A percentile compares a stretch with the other conserved stretches of the same genome.
Conservation (phyloP, 2,329 filamentous ascomycete genomes). For the Hortaea sp. region DNA sequence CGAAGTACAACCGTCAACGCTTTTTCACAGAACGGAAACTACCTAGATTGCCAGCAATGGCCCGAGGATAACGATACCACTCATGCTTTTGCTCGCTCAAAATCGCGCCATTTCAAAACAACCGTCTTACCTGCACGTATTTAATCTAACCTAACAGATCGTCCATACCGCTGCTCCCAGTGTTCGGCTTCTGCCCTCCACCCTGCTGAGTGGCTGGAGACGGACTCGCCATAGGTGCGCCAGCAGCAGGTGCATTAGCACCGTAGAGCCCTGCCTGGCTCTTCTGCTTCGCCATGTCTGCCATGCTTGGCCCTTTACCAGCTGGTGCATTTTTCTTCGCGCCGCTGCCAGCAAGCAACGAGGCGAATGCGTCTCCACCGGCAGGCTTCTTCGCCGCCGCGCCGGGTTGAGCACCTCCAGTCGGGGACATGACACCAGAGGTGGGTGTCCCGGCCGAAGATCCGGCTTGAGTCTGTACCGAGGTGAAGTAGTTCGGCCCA, state of each 20-base stretch:
- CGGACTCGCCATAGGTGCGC: conserved; percentile 5
- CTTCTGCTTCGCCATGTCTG: conserved; percentile 96
- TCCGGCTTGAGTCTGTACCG: conserved; percentile 44
- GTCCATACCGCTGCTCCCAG: conserved; percentile 25
- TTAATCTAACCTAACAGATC: conserved; percentile 35
- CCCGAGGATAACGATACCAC: too few species aligned
- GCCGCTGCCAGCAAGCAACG: conserved; percentile 62
- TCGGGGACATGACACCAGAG: conserved; percentile 25
- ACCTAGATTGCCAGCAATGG: too few species aligned
- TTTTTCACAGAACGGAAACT: not conserved
- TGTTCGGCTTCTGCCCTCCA: conserved; percentile 14
- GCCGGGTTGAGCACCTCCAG: conserved; percentile 24
- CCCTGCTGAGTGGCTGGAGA: conserved; percentile 1
- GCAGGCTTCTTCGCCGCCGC: conserved; percentile 34
- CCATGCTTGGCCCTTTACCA: conserved; percentile 66
- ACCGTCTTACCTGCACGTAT: not conserved
- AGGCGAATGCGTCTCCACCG: conserved; percentile 80
- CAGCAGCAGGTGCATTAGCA: conserved; percentile 40
- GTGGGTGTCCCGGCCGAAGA: conserved; percentile 32
- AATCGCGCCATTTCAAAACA: too few species aligned
- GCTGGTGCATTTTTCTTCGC: conserved; percentile 44
- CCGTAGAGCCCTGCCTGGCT: conserved; percentile 93
- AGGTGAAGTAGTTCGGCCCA: conserved; percentile 92
- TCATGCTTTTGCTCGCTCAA: too few species aligned
- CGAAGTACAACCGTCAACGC: not conserved